Evolutionary conservation across 441 rosid genomes (phyloP), one percentile per base, ranked within the genome.

Genomic region (Populus trichocarpa): DNA sequence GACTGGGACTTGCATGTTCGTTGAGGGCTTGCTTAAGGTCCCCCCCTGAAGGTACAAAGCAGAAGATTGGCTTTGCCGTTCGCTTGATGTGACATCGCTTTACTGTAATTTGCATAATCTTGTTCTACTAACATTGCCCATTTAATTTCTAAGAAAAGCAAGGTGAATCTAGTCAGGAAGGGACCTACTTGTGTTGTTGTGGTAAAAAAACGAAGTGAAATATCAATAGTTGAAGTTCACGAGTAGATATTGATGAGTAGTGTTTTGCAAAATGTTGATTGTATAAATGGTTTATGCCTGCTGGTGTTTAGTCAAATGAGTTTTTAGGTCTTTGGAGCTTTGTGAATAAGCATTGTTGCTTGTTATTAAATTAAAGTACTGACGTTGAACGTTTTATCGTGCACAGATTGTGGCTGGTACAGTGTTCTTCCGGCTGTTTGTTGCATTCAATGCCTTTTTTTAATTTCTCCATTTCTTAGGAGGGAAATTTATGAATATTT

Each of bases 371-470:
- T 73, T 35, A 9, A 18, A 13, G 18, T 70, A 70, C 75, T 79
- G 40, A 64, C 23, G 33, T 8, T 26, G 6, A 30, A 32, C 35
- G 65, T 72, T 36, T 64, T 67, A 28, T 80, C 80, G 61, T 79
- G 78, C 46, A 77, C 89, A 93, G 98, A 92, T 92, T 82, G 92
- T 93, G 75, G 98, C 98, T 20, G 92, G 92, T 78, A 93, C 97
- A 42, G 91, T 95, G 50, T 95, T 87, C 81, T 88, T 91, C 85
- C 81, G 92, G 87, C 90, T 95, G 30, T 84, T 90, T n/a, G 88
- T 90, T 71, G 97, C 96, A 59, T 94, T 85, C 83, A 94, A 92
- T 81, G 96, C 97, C 65, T 96, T 94, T 88, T 96, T 79, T 36
- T 36, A 97, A 33, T 33, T 33, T 33, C 99, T 77, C 98, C 99